Evolutionary conservation across 2,329 filamentous ascomycete genomes (phyloP).

Genomic region (Blumeriella jaapii): DNA sequence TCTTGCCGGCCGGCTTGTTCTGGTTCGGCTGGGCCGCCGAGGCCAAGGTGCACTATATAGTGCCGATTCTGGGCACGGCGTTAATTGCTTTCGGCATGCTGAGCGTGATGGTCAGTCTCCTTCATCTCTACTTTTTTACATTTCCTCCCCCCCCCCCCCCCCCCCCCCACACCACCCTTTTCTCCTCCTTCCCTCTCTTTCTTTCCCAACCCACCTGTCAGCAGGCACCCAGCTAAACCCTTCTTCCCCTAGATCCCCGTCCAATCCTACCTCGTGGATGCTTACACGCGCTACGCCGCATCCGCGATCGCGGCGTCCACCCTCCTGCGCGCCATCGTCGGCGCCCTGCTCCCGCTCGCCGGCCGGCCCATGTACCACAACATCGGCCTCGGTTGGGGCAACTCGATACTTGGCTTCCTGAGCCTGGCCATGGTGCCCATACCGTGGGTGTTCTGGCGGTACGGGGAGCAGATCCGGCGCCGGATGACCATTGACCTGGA

Average conservation of each 20-base stretch:
- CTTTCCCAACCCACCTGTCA: background rate
- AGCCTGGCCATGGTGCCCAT: constrained; percentile 26
- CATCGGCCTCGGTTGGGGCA: constrained; percentile 35
- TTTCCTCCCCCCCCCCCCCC: background rate
- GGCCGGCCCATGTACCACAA: constrained; percentile 28
- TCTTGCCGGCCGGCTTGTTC: constrained; percentile 36
- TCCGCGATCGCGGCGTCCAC: constrained; percentile 5
- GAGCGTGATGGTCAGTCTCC: constrained; percentile 3
- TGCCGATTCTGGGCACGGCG: constrained; percentile 29
- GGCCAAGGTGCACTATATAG: constrained; percentile 33
- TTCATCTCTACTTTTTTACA: background rate
- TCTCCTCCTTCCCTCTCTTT: background rate
- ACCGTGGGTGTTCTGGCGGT: constrained; percentile 7
- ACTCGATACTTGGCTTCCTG: constrained; percentile 36
- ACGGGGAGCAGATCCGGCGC: constrained; percentile 8
- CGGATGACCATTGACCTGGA: constrained; percentile 6
- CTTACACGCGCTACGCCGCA: constrained; percentile 6
- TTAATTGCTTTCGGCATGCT: constrained; percentile 5
- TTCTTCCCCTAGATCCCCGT: background rate
- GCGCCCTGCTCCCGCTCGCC: constrained; percentile 4
- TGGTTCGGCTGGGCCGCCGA: constrained; percentile 40
- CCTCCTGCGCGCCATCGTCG: constrained; percentile 5
- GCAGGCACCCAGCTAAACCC: background rate
- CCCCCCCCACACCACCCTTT: background rate
- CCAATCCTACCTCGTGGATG: constrained; percentile 8